Conservation (phyloP, 139 green algal species). For the Penium margaritaceum region DNA sequence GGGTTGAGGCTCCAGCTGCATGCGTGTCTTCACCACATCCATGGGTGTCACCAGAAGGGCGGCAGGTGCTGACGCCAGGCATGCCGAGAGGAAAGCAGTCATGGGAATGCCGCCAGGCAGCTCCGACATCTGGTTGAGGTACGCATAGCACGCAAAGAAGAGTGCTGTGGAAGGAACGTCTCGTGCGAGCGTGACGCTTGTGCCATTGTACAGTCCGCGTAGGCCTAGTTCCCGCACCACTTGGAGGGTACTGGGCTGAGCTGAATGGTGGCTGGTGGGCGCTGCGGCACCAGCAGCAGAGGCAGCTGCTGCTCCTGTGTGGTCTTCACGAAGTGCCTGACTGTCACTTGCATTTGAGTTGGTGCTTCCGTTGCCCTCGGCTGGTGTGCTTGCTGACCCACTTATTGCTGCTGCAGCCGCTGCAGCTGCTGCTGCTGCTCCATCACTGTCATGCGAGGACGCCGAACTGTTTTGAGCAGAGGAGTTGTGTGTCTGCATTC, state of each 20-base stretch:
- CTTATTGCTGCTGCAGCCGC: too few species aligned
- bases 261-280: neutral
- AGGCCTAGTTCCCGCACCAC: slow-evolving; percentile 21
- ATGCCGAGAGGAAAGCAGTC: slow-evolving; percentile 1
- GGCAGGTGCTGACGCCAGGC: slow-evolving; percentile 19
- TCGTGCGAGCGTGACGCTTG: slow-evolving; percentile 7
- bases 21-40: slow-evolving; percentile 35
- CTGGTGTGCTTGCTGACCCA: too few species aligned
- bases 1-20: slow-evolving; percentile 11
- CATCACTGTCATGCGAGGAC: neutral
- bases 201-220: slow-evolving; percentile 19
- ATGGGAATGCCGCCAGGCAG: slow-evolving; percentile 9
- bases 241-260: too few species aligned
- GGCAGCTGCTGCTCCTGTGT: neutral
- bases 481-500: slow-evolving; percentile 12
- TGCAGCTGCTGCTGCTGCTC: neutral
- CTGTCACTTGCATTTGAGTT: neutral
- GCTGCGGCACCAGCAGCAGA: neutral
- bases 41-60: slow-evolving; percentile 29
- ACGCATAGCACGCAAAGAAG: slow-evolving; percentile 29
- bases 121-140: slow-evolving; percentile 8
- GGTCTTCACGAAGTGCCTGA: too few species aligned
- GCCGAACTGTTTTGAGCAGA: neutral
- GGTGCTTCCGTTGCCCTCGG: neutral
- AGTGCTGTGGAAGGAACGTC: slow-evolving; percentile 20